Evolutionary conservation across 2,329 filamentous ascomycete species (phyloP).

Genomic region (Cucurbitaria berberidis): DNA sequence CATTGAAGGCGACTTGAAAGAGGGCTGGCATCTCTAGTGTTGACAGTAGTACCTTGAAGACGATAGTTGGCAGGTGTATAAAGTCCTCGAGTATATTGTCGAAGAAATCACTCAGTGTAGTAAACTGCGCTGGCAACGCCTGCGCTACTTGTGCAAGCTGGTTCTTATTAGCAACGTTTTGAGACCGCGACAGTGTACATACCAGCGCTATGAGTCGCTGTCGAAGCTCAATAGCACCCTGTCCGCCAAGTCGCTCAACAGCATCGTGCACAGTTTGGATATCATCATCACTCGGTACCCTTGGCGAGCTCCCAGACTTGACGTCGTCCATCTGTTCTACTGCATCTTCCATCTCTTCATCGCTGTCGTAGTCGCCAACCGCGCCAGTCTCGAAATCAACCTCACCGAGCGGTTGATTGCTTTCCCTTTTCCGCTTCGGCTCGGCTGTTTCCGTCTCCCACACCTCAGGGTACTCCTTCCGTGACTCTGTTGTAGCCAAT

Average conservation of each 20-base stretch:
- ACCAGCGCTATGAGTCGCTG: conserved; percentile 67
- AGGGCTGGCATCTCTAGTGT: conserved; percentile 53
- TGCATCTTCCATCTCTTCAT: conserved; percentile 40
- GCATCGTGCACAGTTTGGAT: conserved; percentile 22
- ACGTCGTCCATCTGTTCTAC: conserved; percentile 11
- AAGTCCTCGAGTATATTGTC: conserved; percentile 64
- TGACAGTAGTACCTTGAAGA: conserved; percentile 64
- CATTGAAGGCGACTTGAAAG: conserved; percentile 56
- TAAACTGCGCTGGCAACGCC: conserved; percentile 51
- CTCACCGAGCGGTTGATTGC: conserved; percentile 64
- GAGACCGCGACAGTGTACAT: conserved; percentile 20
- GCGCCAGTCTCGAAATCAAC: conserved; percentile 61
- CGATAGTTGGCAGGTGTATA: conserved; percentile 62
- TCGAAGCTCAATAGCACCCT: conserved; percentile 66
- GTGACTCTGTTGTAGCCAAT: conserved; percentile 62
- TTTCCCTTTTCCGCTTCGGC: conserved; percentile 54
- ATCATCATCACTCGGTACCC: neutral
- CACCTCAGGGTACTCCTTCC: conserved; percentile 67
- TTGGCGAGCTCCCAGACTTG: conserved; percentile 3
- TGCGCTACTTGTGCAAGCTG: conserved; percentile 49
- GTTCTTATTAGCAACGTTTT: conserved; percentile 21
- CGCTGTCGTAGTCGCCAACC: conserved; percentile 61
- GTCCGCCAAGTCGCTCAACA: conserved; percentile 43
- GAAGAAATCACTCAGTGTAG: conserved; percentile 64
- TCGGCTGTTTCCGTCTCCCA: conserved; percentile 69